Evolutionary conservation across 2,329 filamentous ascomycete genomes (phyloP).

Genomic region (Fonsecaea multimorphosa): DNA sequence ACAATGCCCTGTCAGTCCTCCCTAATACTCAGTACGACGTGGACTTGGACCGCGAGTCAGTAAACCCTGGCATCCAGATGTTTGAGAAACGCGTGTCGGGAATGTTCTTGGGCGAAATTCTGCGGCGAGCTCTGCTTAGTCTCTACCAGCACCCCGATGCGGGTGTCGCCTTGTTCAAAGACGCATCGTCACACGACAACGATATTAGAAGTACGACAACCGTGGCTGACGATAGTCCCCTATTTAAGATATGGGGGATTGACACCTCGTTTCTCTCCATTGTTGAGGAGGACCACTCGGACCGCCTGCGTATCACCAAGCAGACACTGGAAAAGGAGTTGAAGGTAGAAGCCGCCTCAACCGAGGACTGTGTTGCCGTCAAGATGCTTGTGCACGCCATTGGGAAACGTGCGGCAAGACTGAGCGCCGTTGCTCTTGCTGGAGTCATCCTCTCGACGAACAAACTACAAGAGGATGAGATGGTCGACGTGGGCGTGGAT

Average conservation of each 20-base stretch:
- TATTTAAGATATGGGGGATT: slow-evolving; percentile 84
- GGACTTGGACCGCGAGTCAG: slow-evolving; percentile 76
- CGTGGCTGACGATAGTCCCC: slow-evolving; percentile 67
- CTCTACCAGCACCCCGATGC: slow-evolving; percentile 68
- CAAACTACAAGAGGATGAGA: slow-evolving; percentile 69
- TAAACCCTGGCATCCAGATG: slow-evolving; percentile 96
- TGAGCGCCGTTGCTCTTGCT: slow-evolving; percentile 85
- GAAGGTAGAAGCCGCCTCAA: slow-evolving; percentile 74
- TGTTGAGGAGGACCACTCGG: slow-evolving; percentile 78
- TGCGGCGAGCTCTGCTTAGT: slow-evolving; percentile 75
- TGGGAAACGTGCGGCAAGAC: slow-evolving; percentile 83
- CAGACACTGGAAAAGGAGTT: slow-evolving; percentile 79
- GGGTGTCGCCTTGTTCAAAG: slow-evolving; percentile 73
- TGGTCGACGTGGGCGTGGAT: slow-evolving; percentile 91
- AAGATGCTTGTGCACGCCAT: slow-evolving; percentile 83
- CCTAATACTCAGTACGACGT: slow-evolving; percentile 84
- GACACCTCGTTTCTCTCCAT: slow-evolving; percentile 90
- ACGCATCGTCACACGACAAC: slow-evolving; percentile 74
- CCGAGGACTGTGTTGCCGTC: slow-evolving; percentile 86
- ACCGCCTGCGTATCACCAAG: slow-evolving; percentile 73
- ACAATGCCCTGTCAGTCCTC: slow-evolving; percentile 87
- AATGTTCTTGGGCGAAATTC: slow-evolving; percentile 96
- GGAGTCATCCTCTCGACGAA: slow-evolving; percentile 83
- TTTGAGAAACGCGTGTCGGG: slow-evolving; percentile 98
- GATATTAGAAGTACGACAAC: slow-evolving; percentile 71